Conservation (phyloP, 345 rosid genomes). For the Mangifera indica region DNA sequence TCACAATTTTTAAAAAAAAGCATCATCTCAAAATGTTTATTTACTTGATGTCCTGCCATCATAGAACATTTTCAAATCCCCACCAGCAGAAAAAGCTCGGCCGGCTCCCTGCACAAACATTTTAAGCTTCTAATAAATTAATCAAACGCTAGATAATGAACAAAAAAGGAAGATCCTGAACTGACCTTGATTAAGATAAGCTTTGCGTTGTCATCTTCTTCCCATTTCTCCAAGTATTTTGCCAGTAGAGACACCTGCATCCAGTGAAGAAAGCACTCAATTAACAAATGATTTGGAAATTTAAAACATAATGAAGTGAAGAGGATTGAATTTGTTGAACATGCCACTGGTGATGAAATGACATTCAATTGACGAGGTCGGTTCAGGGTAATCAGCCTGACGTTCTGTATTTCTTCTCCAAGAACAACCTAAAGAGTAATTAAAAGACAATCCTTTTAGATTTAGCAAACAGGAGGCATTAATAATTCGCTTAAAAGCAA, state of each 20-base stretch:
- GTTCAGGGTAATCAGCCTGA: constrained; percentile 66
- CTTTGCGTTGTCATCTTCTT: constrained; percentile 55
- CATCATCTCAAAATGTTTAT: constrained; percentile 5
- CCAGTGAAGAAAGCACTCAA: not conserved
- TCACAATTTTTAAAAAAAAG: not conserved
- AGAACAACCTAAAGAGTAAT: constrained; percentile 58
- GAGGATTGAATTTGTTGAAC: constrained; percentile 7
- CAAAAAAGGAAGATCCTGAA: constrained; percentile 1
- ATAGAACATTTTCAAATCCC: constrained; percentile 86
- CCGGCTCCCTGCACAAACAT: constrained; percentile 66
- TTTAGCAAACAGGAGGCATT: not conserved
- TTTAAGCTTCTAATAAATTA: not conserved
- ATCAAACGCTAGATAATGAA: not conserved
- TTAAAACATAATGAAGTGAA: not conserved
- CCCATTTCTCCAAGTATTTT: constrained; percentile 72
- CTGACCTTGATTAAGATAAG: constrained; percentile 77
- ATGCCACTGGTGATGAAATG: constrained; percentile 80
- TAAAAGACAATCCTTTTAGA: constrained; percentile 5
- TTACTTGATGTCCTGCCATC: constrained; percentile 81
- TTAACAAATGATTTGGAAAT: not conserved
- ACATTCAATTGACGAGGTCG: constrained; percentile 85
- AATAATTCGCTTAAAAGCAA: not conserved
- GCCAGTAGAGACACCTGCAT: constrained; percentile 76
- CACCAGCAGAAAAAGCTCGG: constrained; percentile 94
- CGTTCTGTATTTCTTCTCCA: constrained; percentile 57